Evolutionary conservation across 768 basidiomycete genomes (phyloP), one percentile per base, ranked within the genome.

Genomic region (Asterophora parasitica): DNA sequence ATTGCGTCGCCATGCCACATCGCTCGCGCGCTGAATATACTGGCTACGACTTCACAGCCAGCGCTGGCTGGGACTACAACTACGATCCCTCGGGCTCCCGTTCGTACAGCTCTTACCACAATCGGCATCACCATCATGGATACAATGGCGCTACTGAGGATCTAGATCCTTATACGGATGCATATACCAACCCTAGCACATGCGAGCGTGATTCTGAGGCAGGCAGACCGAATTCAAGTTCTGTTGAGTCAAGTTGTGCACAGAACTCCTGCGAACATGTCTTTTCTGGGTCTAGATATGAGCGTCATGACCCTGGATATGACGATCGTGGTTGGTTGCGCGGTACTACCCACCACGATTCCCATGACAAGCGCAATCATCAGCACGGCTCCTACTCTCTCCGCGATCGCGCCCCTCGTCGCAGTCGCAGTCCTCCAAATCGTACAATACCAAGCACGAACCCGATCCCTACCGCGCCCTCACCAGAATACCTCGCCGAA

Each of bases 351-450:
- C n/a, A n/a, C n/a, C n/a, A n/a, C n/a, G n/a, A n/a, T n/a, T n/a
- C n/a, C n/a, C n/a, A n/a, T n/a, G n/a, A n/a, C n/a, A 6, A 23
- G 23, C 3, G 23, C 23, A 23, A 23, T 23, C 23, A 23, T n/a
- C n/a, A n/a, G n/a, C n/a, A n/a, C n/a, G n/a, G n/a, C 7, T 38
- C 19, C 50, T 81, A 51, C 75, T 82, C 36, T 79, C 83, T 53
- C 84, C 83, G 47, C 26, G 16, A 20, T 11, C 16, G 23, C 6
- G 7, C 13, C 7, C 36, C 30, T 36, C 35, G 35, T 13, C 35
- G n/a, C 35, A 15, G 17, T 15, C 17, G 10, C 7, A 8, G 40
- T 38, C 46, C 13, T 30, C 8, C 4, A 15, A 23, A 23, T 3
- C n/a, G 7, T 26, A 32, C 19, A 11, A 30, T 12, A 8, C 19